These are phyloP conservation scores for Euphrasia confusa DNA, from an alignment of 257 asterid genomes.

Conservation along the genomic window DNA sequence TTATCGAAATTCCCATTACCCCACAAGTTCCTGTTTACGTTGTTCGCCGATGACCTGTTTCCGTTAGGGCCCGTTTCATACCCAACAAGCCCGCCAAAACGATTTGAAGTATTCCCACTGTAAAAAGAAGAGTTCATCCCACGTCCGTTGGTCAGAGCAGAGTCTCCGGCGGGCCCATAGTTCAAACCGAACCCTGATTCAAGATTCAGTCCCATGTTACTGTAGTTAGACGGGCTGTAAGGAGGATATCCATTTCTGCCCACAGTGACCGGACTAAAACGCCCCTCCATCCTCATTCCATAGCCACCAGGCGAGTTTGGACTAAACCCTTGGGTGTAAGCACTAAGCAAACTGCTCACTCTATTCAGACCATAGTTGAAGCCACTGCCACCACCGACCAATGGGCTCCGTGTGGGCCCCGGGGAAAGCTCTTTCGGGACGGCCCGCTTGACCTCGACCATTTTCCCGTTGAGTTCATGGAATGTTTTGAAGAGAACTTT, in stretches of 20 bases:
- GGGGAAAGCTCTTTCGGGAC: conserved; percentile 78
- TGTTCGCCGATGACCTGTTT: conserved; percentile 38
- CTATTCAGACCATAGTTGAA: conserved; percentile 28
- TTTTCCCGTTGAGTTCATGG: conserved; percentile 80
- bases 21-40: conserved; percentile 45
- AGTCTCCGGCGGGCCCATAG: conserved; percentile 41
- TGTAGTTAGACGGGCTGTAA: conserved; percentile 39
- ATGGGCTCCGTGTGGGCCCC: conserved; percentile 52
- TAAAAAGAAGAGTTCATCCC: conserved; percentile 51
- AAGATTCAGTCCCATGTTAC: conserved; percentile 39
- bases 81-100: conserved; percentile 38
- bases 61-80: conserved; percentile 34
- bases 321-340: conserved; percentile 41
- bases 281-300: conserved; percentile 60
- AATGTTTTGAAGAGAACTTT: conserved; percentile 62
- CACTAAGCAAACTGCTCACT: conserved; percentile 45
- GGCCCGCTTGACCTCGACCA: conserved; percentile 86
- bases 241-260: conserved; percentile 63
- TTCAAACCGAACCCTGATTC: conserved; percentile 49
- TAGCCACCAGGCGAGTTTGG: conserved; percentile 45
- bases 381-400: conserved; percentile 44
- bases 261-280: conserved; percentile 52
- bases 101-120: conserved; percentile 39
- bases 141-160: conserved; percentile 54
- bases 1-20: conserved; percentile 34